Evolutionary conservation across 2,329 filamentous ascomycete species (phyloP).

Genomic region (Cytospora chrysosperma): DNA sequence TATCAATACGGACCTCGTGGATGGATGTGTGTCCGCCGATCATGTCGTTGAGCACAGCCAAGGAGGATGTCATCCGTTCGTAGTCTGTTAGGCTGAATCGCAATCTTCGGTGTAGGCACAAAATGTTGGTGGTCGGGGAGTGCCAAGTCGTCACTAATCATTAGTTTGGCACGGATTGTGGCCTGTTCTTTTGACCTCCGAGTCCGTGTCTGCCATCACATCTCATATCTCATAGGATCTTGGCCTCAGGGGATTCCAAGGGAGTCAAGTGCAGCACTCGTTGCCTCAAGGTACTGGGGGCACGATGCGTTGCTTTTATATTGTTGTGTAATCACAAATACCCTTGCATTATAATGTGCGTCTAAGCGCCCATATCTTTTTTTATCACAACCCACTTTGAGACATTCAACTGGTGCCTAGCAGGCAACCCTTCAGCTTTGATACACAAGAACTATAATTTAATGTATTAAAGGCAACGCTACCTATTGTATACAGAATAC

Average conservation of each 20-base stretch:
- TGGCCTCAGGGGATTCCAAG: constrained; percentile 6
- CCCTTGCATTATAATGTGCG: too few species aligned
- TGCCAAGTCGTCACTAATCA: constrained; percentile 1
- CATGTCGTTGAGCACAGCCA: constrained; percentile 28
- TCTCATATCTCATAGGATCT: constrained; percentile 1
- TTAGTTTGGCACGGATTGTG: too few species aligned
- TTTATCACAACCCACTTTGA: too few species aligned
- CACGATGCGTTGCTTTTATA: too few species aligned
- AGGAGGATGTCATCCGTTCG: constrained; percentile 20
- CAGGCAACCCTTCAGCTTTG: too few species aligned
- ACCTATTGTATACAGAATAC: too few species aligned
- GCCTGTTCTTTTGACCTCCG: neutral
- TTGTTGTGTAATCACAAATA: too few species aligned
- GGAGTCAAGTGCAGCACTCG: constrained; percentile 6
- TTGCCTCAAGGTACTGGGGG: constrained; percentile 18
- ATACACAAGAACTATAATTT: too few species aligned
- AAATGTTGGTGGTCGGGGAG: neutral
- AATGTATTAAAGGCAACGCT: too few species aligned
- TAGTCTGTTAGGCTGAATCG: constrained; percentile 16
- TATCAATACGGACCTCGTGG: constrained; percentile 17
- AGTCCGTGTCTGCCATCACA: neutral
- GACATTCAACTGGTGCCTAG: too few species aligned
- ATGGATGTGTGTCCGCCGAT: constrained; percentile 18
- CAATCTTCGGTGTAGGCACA: constrained; percentile 17
- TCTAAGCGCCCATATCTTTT: too few species aligned